Conservation (phyloP, 345 rosid species). For the Lepidium aucheri region DNA sequence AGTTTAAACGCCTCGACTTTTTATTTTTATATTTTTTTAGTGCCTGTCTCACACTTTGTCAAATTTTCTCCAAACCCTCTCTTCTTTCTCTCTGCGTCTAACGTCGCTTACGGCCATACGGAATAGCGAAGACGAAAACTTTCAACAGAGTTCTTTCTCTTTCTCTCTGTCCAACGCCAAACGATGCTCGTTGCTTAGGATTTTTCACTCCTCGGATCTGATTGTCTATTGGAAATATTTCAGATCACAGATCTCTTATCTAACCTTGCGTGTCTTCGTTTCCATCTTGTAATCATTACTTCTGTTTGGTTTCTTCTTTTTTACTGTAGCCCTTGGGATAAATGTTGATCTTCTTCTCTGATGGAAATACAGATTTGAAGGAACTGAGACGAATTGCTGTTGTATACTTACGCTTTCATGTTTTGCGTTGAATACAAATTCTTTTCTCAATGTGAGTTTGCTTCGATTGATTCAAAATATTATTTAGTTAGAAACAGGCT, state of each 20-base stretch:
- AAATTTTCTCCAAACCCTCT: conserved; percentile 16
- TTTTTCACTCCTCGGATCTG: conserved; percentile 27
- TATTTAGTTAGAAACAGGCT: background rate
- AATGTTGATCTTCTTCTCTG: background rate
- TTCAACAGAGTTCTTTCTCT: conserved; percentile 1
- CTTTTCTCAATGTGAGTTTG: conserved; percentile 49
- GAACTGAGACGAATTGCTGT: background rate
- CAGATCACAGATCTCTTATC: conserved; percentile 28
- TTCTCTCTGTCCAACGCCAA: background rate
- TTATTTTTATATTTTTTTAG: background rate
- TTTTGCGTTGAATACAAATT: conserved; percentile 45
- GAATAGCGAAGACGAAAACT: background rate
- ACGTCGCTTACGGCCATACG: conserved; percentile 21
- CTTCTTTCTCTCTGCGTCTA: conserved; percentile 16
- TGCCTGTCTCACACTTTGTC: conserved; percentile 13
- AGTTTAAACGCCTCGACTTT: background rate
- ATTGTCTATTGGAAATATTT: background rate
- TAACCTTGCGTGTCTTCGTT: conserved; percentile 16
- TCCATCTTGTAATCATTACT: conserved; percentile 21
- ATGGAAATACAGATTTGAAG: conserved; percentile 7
- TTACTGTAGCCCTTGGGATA: background rate
- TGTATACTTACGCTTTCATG: conserved; percentile 33
- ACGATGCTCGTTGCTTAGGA: conserved; percentile 11
- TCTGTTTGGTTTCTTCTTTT: background rate
- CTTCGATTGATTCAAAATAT: background rate